phyloP scores from a whole-genome alignment of 2,329 filamentous ascomycete genomes.

The Pyrenophora teres region DNA sequence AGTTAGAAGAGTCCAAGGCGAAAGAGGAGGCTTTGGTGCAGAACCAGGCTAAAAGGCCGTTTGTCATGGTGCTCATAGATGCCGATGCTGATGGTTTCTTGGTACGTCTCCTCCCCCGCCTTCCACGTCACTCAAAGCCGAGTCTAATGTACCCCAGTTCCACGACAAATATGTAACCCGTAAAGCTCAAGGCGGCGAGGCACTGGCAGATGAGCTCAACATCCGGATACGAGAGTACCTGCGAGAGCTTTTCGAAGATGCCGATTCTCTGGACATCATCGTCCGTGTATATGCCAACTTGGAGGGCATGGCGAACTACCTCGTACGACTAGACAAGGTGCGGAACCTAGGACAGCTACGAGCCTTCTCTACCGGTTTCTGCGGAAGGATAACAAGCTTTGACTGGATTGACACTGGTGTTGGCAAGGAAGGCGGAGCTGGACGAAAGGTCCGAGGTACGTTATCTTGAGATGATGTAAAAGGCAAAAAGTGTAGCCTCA shows the following conservation, averaged over 20 bases:
- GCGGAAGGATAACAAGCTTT: constrained; percentile 43
- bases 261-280: constrained; percentile 42
- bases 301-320: constrained; percentile 45
- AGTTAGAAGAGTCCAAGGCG: constrained; percentile 32
- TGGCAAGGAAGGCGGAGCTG: constrained; percentile 42
- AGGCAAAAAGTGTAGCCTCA: too few species aligned
- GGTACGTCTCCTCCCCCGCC: constrained; percentile 19
- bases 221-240: constrained; percentile 43
- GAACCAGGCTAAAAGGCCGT: constrained; percentile 42
- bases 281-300: constrained; percentile 45
- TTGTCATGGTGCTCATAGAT: constrained; percentile 45
- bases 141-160: constrained; percentile 22
- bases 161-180: constrained; percentile 46
- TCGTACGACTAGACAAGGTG: constrained; percentile 44
- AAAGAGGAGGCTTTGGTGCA: constrained; percentile 38
- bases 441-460: constrained; percentile 43
- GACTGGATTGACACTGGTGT: constrained; percentile 46
- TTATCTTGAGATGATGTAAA: background rate
- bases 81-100: constrained; percentile 46
- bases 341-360: constrained; percentile 43
- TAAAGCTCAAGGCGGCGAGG: constrained; percentile 43
- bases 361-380: constrained; percentile 45
- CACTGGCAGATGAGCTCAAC: constrained; percentile 43
- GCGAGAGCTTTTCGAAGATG: constrained; percentile 42
- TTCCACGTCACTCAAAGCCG: background rate